Percentiles rank a stretch among this genome's conserved stretches.
These are phyloP conservation scores for Naganishia antarctica DNA, from an alignment of 768 basidiomycete species.

Conservation along the genomic window DNA sequence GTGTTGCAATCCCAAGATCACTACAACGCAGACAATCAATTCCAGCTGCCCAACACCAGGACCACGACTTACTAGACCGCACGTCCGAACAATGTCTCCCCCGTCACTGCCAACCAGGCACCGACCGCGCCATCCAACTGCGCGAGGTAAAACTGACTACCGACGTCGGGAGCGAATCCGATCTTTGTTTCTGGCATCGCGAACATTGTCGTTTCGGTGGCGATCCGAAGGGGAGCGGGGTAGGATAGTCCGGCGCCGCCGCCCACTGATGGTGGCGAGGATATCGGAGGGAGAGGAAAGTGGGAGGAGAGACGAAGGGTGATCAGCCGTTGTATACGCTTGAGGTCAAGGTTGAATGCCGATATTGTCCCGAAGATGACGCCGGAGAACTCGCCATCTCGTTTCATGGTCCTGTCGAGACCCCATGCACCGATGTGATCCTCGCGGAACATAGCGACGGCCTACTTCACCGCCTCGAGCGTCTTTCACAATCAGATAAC, in stretches of 20 bases:
- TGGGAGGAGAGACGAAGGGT: not conserved
- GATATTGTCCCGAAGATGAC: no score
- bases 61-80: conserved; percentile 69
- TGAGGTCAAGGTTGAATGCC: no score
- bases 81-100: conserved; percentile 65
- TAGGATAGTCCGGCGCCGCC: conserved; percentile 86
- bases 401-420: no score
- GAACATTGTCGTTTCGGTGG: conserved; percentile 84
- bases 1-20: conserved; percentile 88
- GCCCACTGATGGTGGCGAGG: conserved; percentile 62
- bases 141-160: conserved; percentile 81
- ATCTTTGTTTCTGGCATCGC: conserved; percentile 85
- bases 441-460: no score
- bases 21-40: conserved; percentile 50
- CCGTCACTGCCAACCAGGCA: conserved; percentile 87
- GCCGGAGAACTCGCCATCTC: no score
- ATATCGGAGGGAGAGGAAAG: not conserved
- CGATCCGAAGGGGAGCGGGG: conserved; percentile 81
- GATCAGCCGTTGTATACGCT: no score
- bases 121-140: conserved; percentile 86
- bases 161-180: conserved; percentile 72
- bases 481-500: no score
- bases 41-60: not conserved
- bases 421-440: no score
- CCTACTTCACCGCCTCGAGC: no score